Percentiles rank a stretch among this genome's conserved stretches.
phyloP scores from a whole-genome alignment of 345 rosid species.

The Arabidopsis arenosa region DNA sequence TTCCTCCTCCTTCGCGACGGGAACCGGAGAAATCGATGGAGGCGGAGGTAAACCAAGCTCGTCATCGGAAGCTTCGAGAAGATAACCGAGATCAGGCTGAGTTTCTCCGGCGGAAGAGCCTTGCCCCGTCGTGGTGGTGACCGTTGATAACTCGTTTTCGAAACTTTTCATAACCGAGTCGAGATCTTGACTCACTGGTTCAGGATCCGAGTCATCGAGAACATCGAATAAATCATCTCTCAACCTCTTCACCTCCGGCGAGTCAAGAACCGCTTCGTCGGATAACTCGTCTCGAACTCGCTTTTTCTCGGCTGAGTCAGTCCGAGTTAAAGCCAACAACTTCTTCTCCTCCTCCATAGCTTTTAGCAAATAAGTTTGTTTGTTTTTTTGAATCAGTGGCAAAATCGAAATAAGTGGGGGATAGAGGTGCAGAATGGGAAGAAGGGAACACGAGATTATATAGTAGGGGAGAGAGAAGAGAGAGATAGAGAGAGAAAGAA shows the following conservation, averaged over 20 bases:
- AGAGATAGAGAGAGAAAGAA: constrained; percentile 36
- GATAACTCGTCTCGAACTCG: constrained; percentile 55
- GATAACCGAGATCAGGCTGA: constrained; percentile 72
- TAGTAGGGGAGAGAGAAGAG: constrained; percentile 43
- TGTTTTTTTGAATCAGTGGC: constrained; percentile 24
- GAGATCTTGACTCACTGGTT: constrained; percentile 62
- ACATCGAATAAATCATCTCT: constrained; percentile 65
- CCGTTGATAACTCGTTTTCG: constrained; percentile 41
- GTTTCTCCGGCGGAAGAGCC: constrained; percentile 42
- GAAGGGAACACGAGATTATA: constrained; percentile 52
- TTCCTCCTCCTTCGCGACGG: constrained; percentile 41
- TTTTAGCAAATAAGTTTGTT: neutral
- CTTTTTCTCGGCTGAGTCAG: constrained; percentile 44
- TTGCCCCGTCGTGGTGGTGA: constrained; percentile 27
- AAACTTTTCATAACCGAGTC: constrained; percentile 84
- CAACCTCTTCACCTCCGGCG: constrained; percentile 64
- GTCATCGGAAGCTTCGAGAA: constrained; percentile 83
- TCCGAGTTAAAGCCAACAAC: constrained; percentile 27
- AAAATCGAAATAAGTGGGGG: constrained; percentile 7
- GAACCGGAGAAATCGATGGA: constrained; percentile 38
- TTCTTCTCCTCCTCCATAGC: constrained; percentile 55
- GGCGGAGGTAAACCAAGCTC: constrained; percentile 85
- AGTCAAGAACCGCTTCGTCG: constrained; percentile 36
- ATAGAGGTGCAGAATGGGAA: constrained; percentile 48
- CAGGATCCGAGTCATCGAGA: constrained; percentile 65